phyloP scores from a whole-genome alignment of 2,329 filamentous ascomycete species.

The Pseudopyricularia cyperi region DNA sequence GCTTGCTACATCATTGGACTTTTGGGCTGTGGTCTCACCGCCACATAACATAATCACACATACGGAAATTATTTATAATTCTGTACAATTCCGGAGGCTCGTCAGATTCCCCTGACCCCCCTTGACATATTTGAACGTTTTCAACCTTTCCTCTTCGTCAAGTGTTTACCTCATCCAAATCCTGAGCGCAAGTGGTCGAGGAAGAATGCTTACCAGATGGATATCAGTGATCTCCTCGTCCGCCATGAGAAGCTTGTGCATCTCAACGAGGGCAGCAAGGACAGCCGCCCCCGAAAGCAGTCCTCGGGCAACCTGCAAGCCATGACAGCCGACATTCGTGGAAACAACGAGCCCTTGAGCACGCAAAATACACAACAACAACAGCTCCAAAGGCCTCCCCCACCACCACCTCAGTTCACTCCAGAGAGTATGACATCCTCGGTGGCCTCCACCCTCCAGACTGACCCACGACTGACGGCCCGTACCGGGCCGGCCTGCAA shows the following conservation, averaged over 20 bases:
- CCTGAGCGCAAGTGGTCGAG: background rate
- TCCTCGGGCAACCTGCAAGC: constrained; percentile 32
- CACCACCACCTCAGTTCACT: constrained; percentile 23
- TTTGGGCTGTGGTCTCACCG: background rate
- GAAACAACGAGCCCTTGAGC: constrained; percentile 31
- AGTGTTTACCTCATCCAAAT: background rate
- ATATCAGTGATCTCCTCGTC: constrained; percentile 50
- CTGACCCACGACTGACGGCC: constrained; percentile 31
- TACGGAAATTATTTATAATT: background rate
- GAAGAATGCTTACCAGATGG: constrained; percentile 34
- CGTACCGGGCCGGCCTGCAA: constrained; percentile 37
- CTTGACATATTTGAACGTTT: too few species aligned
- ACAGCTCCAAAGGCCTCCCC: constrained; percentile 12
- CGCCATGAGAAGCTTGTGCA: constrained; percentile 53
- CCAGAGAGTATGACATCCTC: constrained; percentile 24
- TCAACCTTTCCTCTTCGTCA: too few species aligned
- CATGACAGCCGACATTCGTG: constrained; percentile 29
- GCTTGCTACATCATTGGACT: background rate
- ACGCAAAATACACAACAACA: constrained; percentile 22
- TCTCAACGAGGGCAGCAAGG: constrained; percentile 45
- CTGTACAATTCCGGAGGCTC: too few species aligned
- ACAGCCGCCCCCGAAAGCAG: constrained; percentile 37
- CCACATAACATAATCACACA: background rate
- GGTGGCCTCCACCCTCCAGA: constrained; percentile 24
- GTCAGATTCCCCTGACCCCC: too few species aligned